phyloP scores from a whole-genome alignment of 2,329 filamentous ascomycete genomes.

The Xylariaceae sp. region DNA sequence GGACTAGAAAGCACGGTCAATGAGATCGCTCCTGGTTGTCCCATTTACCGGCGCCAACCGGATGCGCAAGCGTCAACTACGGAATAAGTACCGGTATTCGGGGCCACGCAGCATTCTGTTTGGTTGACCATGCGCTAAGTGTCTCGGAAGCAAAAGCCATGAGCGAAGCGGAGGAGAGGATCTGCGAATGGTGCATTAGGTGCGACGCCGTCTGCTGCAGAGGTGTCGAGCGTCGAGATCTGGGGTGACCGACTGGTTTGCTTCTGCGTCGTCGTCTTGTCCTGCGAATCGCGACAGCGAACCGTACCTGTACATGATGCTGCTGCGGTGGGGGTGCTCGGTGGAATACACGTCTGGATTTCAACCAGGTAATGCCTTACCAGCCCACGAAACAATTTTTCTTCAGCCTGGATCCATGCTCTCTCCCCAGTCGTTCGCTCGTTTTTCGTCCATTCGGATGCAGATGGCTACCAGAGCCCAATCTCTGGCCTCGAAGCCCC shows the following conservation, averaged over 20 bases:
- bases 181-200: background rate
- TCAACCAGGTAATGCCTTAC: background rate
- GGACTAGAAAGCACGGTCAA: constrained; percentile 41
- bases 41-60: constrained; percentile 45
- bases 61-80: constrained; percentile 27
- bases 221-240: background rate
- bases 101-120: background rate
- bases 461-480: no score
- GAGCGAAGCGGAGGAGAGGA: background rate
- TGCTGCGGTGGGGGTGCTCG: background rate
- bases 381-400: no score
- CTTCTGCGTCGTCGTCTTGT: background rate
- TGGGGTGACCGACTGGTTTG: background rate
- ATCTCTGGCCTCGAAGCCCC: no score
- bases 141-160: background rate
- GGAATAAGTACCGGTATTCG: background rate
- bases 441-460: background rate
- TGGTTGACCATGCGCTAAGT: background rate
- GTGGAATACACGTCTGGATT: background rate
- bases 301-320: background rate
- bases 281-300: background rate
- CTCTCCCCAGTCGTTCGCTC: background rate
- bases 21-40: constrained; percentile 43
- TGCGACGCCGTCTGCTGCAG: background rate
- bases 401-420: no score